Evolutionary conservation across 345 rosid genomes (phyloP).

Genomic region (Combretum micranthum): DNA sequence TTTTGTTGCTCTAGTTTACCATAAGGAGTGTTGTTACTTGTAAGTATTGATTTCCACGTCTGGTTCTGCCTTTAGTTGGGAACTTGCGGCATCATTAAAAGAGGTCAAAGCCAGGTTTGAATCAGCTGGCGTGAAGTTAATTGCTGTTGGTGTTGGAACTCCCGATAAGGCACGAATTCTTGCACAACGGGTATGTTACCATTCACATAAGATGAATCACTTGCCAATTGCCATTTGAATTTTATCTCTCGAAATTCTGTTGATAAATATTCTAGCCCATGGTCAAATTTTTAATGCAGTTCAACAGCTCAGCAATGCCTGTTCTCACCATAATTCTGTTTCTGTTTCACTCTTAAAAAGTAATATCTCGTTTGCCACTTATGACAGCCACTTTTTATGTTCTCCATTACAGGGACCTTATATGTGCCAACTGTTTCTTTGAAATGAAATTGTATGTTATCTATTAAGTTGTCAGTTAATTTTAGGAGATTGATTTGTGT

Average conservation of each 20-base stretch:
- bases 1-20: neutral
- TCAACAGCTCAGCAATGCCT: no score
- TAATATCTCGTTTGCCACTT: no score
- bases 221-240: neutral
- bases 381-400: no score
- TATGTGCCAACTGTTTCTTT: no score
- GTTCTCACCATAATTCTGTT: no score
- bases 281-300: no score
- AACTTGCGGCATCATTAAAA: constrained; percentile 62
- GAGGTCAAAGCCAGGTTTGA: constrained; percentile 62
- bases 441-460: no score
- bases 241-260: neutral
- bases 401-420: no score
- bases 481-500: no score
- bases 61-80: constrained; percentile 53
- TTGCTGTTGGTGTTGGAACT: constrained; percentile 81
- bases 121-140: constrained; percentile 69
- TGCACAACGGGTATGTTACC: constrained; percentile 43
- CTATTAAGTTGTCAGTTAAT: no score
- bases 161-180: constrained; percentile 73
- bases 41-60: neutral
- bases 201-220: neutral
- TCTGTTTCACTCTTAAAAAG: no score
- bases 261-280: no score
- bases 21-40: neutral